Evolutionary conservation across 2,329 filamentous ascomycete species (phyloP).

Genomic region (Exophiala aquamarina): DNA sequence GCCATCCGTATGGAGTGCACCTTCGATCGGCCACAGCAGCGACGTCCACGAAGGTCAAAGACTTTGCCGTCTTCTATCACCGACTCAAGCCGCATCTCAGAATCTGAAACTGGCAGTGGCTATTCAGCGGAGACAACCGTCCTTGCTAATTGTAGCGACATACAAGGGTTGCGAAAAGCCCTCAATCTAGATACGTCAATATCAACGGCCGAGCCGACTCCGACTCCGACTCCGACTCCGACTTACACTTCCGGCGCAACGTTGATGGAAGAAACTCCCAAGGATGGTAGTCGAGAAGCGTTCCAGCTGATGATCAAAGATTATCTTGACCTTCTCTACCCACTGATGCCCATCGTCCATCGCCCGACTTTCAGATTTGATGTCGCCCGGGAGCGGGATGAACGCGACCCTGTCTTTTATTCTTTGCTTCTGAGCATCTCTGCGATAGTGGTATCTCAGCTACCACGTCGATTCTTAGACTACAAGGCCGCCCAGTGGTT

Average conservation of each 20-base stretch:
- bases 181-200: too few relatives aligned
- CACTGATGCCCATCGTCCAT: background rate
- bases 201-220: too few relatives aligned
- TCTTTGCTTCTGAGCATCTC: background rate
- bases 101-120: too few relatives aligned
- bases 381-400: background rate
- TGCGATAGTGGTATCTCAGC: background rate
- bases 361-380: background rate
- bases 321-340: constrained; percentile 1
- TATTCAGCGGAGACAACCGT: too few relatives aligned
- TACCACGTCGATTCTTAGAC: constrained; percentile 2
- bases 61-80: background rate
- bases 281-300: background rate
- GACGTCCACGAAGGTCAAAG: background rate
- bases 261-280: background rate
- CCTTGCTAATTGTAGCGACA: too few relatives aligned
- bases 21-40: background rate
- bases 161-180: too few relatives aligned
- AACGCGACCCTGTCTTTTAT: background rate
- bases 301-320: background rate
- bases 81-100: too few relatives aligned
- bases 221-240: too few relatives aligned
- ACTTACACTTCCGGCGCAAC: too few relatives aligned
- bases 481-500: constrained; percentile 1
- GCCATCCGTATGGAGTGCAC: background rate